A percentile compares a stretch with the other conserved stretches of the same genome.
Conservation (phyloP, 495 filamentous ascomycete species). For the Extremus antarcticus region DNA sequence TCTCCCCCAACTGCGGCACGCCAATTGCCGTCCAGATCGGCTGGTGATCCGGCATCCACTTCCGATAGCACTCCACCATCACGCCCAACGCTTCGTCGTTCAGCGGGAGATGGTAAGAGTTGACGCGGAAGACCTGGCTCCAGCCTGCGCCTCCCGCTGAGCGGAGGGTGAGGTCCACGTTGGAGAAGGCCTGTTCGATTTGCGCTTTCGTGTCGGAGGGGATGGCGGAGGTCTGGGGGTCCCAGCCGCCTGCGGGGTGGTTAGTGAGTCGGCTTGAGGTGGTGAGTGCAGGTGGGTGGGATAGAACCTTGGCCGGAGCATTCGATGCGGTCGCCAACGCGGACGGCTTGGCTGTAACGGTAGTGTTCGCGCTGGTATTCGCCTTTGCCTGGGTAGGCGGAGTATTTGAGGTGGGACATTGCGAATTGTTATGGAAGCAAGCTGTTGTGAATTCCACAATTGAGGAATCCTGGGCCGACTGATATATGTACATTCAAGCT, state of each 20-base stretch:
- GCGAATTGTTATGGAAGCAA: too few relatives aligned
- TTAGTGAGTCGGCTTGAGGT: neutral
- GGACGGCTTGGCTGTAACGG: slow-evolving; percentile 21
- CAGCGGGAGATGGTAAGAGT: slow-evolving; percentile 15
- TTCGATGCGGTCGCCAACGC: slow-evolving; percentile 11
- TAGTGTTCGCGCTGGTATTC: neutral
- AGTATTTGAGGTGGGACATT: slow-evolving; percentile 13
- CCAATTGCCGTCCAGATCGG: slow-evolving; percentile 19
- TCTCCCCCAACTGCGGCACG: slow-evolving; percentile 11
- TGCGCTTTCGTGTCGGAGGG: slow-evolving; percentile 7
- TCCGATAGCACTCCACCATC: slow-evolving; percentile 12
- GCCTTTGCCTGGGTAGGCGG: slow-evolving; percentile 6
- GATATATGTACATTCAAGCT: too few relatives aligned
- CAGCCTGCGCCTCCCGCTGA: slow-evolving; percentile 14
- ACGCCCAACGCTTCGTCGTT: slow-evolving; percentile 4
- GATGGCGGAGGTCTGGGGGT: slow-evolving; percentile 4
- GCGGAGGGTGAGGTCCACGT: slow-evolving; percentile 17
- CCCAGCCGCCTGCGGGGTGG: slow-evolving; percentile 18
- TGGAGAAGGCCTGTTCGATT: slow-evolving; percentile 21
- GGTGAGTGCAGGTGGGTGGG: neutral
- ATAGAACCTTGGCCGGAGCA: slow-evolving; percentile 17
- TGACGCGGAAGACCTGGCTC: slow-evolving; percentile 15
- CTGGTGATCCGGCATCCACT: slow-evolving; percentile 16
- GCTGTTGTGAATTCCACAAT: too few relatives aligned
- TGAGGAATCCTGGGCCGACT: too few relatives aligned